Percentiles rank a stretch among this genome's conserved stretches.
phyloP scores from a whole-genome alignment of 257 asterid genomes.

The Cruciata laevipes region DNA sequence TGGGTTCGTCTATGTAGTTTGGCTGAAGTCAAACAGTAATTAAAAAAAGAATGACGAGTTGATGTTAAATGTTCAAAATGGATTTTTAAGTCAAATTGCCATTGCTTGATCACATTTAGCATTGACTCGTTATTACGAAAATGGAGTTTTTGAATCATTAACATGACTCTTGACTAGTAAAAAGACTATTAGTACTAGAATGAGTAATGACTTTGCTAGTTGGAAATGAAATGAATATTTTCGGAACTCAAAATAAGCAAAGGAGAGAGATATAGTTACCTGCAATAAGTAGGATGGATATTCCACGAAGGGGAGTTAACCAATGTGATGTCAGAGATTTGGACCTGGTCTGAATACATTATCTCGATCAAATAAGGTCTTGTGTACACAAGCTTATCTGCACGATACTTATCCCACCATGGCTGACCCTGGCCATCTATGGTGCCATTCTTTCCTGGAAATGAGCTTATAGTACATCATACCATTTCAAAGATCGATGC shows the following conservation, averaged over 20 bases:
- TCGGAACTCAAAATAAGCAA: not conserved
- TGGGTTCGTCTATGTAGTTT: too few relatives aligned
- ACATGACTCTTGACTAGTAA: too few relatives aligned
- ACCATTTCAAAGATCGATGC: not conserved
- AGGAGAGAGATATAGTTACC: conserved; percentile 26
- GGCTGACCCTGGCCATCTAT: conserved; percentile 83
- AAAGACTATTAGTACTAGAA: not conserved
- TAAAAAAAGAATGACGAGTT: too few relatives aligned
- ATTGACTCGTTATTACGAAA: too few relatives aligned
- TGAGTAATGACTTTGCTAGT: not conserved
- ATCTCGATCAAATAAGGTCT: conserved; percentile 85
- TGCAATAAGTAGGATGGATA: conserved; percentile 85
- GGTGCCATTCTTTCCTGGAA: conserved; percentile 82
- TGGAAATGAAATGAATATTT: not conserved
- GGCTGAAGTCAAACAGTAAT: too few relatives aligned
- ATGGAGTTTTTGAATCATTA: too few relatives aligned
- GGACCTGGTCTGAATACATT: conserved; percentile 59
- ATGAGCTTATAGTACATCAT: conserved; percentile 2
- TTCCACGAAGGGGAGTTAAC: conserved; percentile 87
- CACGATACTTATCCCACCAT: conserved; percentile 90
- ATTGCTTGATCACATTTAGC: too few relatives aligned
- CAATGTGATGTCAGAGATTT: conserved; percentile 68
- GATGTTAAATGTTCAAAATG: too few relatives aligned
- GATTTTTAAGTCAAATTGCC: too few relatives aligned
- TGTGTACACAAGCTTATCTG: conserved; percentile 51